Base-by-base conservation (phyloP, 2,329 filamentous ascomycete genomes). In the Aureobasidium pullulans region DNA sequence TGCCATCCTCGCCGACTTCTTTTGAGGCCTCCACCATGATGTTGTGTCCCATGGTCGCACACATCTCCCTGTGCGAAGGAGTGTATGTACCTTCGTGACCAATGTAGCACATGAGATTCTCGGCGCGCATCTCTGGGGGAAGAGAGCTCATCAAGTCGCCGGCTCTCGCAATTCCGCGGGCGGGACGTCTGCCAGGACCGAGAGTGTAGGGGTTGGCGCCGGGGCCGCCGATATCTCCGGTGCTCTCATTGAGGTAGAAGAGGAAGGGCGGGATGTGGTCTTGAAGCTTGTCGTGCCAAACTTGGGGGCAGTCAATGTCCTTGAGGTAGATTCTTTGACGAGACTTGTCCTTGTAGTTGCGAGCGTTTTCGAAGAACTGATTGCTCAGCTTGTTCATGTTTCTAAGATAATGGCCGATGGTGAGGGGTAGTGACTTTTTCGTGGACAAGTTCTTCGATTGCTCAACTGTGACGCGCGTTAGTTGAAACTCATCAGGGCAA, bases 31-130 rank as follows among this genome's bases (percentile, higher is more conserved):
- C 90, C 1, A 99, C 91, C 94, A 99, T 97, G 66, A 99, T 93
- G 69, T 99, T 99, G 65, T 99, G 94, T 0, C 94, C 93, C 11
- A 97, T 76, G 37, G 89, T 96, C 11, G 90, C 94, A 72, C 94
- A 99, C 94, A 99, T 99, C 72, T 99, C 94, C 65, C 90, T 85
- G 74, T 99, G 94, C 0, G 92, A 86, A 9, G 94, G 93, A 0
- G 94, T 99, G 69, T 93, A 97, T 1, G 94, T 99, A 6, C 94
- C 94, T 76, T 99, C 94, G 67, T 97, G 93, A 0, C 94, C 94
- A 66, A 97, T 87, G 68, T 99, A 99, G 71, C 93, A 97, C 94
- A 96, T 96, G 66, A 99, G 79, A 64, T 99, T 99, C 69, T 96
- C 86, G 0, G 94, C 94, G 50, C 91, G 87, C 90, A 96, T 96